These are phyloP conservation scores for Diaporthe sp. DNA, from an alignment of 2,329 filamentous ascomycete species.

Conservation along the genomic window DNA sequence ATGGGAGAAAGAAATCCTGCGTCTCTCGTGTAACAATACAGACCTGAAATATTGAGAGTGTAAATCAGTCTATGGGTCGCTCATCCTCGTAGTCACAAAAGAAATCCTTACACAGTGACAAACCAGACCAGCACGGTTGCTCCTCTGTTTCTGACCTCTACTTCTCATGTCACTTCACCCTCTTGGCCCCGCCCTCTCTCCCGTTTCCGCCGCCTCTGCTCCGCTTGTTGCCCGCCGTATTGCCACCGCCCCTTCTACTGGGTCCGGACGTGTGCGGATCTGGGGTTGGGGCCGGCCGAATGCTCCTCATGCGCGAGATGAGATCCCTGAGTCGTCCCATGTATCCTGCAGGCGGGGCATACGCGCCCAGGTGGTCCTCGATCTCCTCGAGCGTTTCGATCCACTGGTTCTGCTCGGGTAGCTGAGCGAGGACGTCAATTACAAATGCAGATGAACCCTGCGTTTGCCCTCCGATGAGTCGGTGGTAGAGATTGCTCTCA, in stretches of 20 bases:
- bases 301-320: constrained; percentile 48
- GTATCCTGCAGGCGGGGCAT: constrained; percentile 49
- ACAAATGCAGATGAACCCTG: constrained; percentile 58
- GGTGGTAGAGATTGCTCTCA: constrained; percentile 63
- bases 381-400: constrained; percentile 55
- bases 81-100: background rate
- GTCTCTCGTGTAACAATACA: background rate
- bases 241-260: constrained; percentile 27
- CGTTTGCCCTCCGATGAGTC: constrained; percentile 61
- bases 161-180: constrained; percentile 26
- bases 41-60: background rate
- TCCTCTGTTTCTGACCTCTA: background rate
- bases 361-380: constrained; percentile 47
- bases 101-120: background rate
- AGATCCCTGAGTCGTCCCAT: constrained; percentile 49
- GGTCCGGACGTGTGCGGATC: background rate
- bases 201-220: constrained; percentile 30
- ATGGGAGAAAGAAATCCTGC: background rate
- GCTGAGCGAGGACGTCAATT: constrained; percentile 58
- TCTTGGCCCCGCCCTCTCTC: constrained; percentile 41
- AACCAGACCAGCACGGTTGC: background rate
- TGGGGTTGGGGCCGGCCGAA: constrained; percentile 14
- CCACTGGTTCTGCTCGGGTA: constrained; percentile 62
- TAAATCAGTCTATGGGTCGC: background rate
- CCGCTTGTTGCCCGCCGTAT: constrained; percentile 34